Conservation (phyloP, 352 stramenopile species). For the Globisporangium rhizosaccharum region DNA sequence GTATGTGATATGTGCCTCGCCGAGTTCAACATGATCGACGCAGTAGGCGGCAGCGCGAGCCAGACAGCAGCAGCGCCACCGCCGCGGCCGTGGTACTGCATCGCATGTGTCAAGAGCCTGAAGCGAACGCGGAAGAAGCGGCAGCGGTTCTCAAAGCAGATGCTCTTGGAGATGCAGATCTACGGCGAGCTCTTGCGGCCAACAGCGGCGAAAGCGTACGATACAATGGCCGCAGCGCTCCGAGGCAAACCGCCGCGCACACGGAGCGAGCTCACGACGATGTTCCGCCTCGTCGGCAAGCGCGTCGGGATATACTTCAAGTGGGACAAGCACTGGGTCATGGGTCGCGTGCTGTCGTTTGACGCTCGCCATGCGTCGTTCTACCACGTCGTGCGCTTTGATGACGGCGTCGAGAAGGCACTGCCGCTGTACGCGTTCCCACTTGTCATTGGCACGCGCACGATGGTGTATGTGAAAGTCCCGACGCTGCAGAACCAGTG, state of each 20-base stretch:
- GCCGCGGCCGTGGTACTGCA: constrained; percentile 73
- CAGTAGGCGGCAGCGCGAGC: constrained; percentile 19
- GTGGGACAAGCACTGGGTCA: constrained; percentile 79
- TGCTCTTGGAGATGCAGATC: constrained; percentile 80
- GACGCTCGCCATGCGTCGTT: constrained; percentile 40
- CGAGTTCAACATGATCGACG: constrained; percentile 68
- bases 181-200: constrained; percentile 61
- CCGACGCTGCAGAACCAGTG: constrained; percentile 54
- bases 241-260: constrained; percentile 46
- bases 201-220: constrained; percentile 58
- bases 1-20: constrained; percentile 75
- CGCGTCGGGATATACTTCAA: constrained; percentile 60
- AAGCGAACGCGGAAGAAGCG: constrained; percentile 79
- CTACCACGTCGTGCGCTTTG: constrained; percentile 60
- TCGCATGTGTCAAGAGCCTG: constrained; percentile 48
- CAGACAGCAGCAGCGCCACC: constrained; percentile 17
- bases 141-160: constrained; percentile 78
- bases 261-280: constrained; percentile 33
- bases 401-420: constrained; percentile 52
- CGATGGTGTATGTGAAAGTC: constrained; percentile 67
- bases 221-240: constrained; percentile 34
- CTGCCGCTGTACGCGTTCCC: constrained; percentile 72
- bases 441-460: constrained; percentile 55
- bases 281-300: constrained; percentile 64
- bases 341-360: constrained; percentile 62